Base-by-base conservation (phyloP, 2,329 filamentous ascomycete genomes). In the Trichoderma sp. region DNA sequence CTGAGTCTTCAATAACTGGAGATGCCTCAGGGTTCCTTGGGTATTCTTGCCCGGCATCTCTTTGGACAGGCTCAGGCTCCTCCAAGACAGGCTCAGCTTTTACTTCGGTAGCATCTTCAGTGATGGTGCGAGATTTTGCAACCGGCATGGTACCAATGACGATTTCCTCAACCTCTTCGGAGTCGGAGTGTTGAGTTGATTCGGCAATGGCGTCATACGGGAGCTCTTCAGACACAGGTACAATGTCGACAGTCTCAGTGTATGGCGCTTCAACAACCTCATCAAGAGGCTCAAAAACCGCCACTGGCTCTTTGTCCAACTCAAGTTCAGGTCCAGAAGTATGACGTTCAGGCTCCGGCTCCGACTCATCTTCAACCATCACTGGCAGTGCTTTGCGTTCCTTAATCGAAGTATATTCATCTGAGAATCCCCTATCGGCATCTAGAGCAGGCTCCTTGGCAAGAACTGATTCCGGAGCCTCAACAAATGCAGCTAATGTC, bases 361-460 rank as follows among this genome's bases (percentile, higher is more conserved):
- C 51, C 24, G 26, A 21, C n/a, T 71, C 71, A 11, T 64, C 60
- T 4, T 71, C 68, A 21, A 64, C 24, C 7, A 43, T 62, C 39
- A 70, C 57, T 6, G 67, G 67, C 56, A 70, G 77, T 57, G 70
- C 74, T 73, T 73, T 75, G 56, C 51, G 61, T 73, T 74, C 75
- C 72, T 75, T 74, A 47, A 68, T 62, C 12, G 60, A 15, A 7
- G 47, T 11, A n/a, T 64, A 61, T n/a, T 65, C 51, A 2, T 65
- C 51, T 51, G 43, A 51, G n/a, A 51, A 51, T 51, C 43, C 43
- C 43, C 43, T 51, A 1, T 21, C 56, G 56, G 32, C 9, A 43
- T 47, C 60, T 12, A 7, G 60, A 32, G 58, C 8, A 62, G 32
- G 21, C 32, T 62, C 70, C 9, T 62, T 71, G 21, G 30, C 36